A percentile compares a stretch with the other conserved stretches of the same genome.
Evolutionary conservation across 116 monocot species (phyloP).

Genomic region (Cymodocea nodosa): DNA sequence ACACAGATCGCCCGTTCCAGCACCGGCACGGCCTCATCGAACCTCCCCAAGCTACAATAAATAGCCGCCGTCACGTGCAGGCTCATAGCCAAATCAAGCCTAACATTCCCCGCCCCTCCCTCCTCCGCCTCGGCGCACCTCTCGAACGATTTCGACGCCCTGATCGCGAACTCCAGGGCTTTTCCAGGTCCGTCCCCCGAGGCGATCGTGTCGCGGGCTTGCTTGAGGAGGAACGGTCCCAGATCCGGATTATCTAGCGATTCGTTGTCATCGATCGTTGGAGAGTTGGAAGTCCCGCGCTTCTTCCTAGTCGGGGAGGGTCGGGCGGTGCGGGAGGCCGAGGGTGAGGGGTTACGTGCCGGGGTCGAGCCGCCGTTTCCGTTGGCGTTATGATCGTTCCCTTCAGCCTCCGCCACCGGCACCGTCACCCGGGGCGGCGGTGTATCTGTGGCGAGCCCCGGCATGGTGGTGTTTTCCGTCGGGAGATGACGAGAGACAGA

Average conservation of each 20-base stretch:
- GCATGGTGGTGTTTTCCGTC: conserved; percentile 15
- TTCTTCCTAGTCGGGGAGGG: background rate
- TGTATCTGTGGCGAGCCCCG: conserved; percentile 7
- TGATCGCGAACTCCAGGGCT: conserved; percentile 83
- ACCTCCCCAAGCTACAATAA: conserved; percentile 66
- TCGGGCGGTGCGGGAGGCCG: background rate
- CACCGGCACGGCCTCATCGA: conserved; percentile 70
- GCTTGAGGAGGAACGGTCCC: conserved; percentile 85
- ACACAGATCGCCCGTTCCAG: conserved; percentile 81
- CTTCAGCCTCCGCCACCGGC: no score
- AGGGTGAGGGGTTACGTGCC: background rate
- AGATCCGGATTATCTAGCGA: conserved; percentile 95
- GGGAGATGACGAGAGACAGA: background rate
- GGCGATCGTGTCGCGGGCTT: conserved; percentile 79
- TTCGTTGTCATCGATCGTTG: conserved; percentile 12
- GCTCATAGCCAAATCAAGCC: conserved; percentile 86
- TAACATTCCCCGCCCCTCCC: background rate
- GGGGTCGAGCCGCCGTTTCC: conserved; percentile 2
- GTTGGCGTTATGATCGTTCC: background rate
- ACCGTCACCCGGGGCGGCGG: background rate
- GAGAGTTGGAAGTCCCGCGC: background rate
- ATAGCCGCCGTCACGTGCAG: conserved; percentile 91
- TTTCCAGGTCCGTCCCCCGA: conserved; percentile 72
- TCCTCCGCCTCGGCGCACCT: conserved; percentile 25
- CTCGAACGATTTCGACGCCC: conserved; percentile 78